These are phyloP conservation scores for Backusella psychrophila DNA, from an alignment of 192 early-diverging fungal genomes.

Conservation along the genomic window DNA sequence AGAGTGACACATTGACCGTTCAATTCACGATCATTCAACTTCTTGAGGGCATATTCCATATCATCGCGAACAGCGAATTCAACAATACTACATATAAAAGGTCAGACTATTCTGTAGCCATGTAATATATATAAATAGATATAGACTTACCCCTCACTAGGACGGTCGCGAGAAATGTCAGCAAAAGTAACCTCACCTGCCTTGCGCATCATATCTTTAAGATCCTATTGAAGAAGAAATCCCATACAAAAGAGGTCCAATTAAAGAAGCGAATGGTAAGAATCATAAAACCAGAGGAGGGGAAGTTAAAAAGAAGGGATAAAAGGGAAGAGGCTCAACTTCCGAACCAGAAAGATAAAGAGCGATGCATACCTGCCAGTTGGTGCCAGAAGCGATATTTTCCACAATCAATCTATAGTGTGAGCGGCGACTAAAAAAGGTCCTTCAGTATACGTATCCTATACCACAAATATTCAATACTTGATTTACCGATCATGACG, in stretches of 20 bases:
- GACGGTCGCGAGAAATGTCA: slow-evolving; percentile 79
- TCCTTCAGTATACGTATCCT: too few relatives aligned
- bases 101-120: neutral
- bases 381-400: slow-evolving; percentile 73
- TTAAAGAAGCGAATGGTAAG: slow-evolving; percentile 6
- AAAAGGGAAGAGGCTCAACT: slow-evolving; percentile 1
- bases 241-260: slow-evolving; percentile 5
- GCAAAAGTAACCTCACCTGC: slow-evolving; percentile 95
- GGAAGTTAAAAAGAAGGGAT: neutral
- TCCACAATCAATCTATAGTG: slow-evolving; percentile 77
- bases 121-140: neutral
- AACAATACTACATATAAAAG: slow-evolving; percentile 62
- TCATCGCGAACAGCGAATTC: slow-evolving; percentile 82
- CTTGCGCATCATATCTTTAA: slow-evolving; percentile 94
- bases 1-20: slow-evolving; percentile 66
- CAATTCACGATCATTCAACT: slow-evolving; percentile 76
- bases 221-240: slow-evolving; percentile 64
- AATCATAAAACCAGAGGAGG: neutral
- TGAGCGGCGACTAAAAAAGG: slow-evolving; percentile 21
- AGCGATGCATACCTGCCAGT: slow-evolving; percentile 73
- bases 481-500: slow-evolving; percentile 39
- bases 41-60: slow-evolving; percentile 80
- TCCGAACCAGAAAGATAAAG: slow-evolving; percentile 17
- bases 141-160: slow-evolving; percentile 72
- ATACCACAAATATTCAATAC: neutral